Evolutionary conservation across 371 early-diverging fungal species (phyloP).

Genomic region (Basidiobolus meristosporus): DNA sequence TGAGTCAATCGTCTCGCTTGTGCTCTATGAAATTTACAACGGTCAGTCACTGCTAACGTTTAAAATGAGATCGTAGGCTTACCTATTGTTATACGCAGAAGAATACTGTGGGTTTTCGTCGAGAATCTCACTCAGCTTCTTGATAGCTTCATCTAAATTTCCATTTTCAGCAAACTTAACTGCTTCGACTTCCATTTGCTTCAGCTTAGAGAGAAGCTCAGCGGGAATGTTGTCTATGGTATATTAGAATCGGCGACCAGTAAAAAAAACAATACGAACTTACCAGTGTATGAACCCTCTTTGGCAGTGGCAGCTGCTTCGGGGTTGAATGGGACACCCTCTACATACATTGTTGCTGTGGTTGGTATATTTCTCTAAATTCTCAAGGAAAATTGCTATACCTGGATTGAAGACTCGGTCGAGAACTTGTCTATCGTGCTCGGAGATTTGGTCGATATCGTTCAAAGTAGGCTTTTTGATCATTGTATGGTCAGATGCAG

Average conservation of each 20-base stretch:
- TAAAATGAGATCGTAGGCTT: conserved; percentile 2
- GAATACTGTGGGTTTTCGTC: conserved; percentile 40
- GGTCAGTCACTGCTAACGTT: background rate
- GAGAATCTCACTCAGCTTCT: conserved; percentile 20
- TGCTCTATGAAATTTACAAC: conserved; percentile 20
- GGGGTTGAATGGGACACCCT: background rate
- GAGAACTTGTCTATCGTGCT: background rate
- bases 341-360: background rate
- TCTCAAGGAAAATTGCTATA: background rate
- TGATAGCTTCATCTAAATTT: conserved; percentile 9
- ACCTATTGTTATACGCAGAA: conserved; percentile 73
- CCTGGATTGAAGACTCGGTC: background rate
- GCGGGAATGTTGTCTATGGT: background rate
- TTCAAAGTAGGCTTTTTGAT: too few relatives aligned
- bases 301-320: background rate
- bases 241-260: background rate
- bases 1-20: conserved; percentile 52
- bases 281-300: background rate
- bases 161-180: conserved; percentile 11
- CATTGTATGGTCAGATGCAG: too few relatives aligned
- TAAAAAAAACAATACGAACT: background rate
- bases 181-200: conserved; percentile 10
- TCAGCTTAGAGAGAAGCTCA: conserved; percentile 7
- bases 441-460: too few relatives aligned
- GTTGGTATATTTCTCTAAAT: background rate